These are phyloP conservation scores for Blastomyces gilchristii DNA, from an alignment of 2,329 filamentous ascomycete species.

Conservation along the genomic window DNA sequence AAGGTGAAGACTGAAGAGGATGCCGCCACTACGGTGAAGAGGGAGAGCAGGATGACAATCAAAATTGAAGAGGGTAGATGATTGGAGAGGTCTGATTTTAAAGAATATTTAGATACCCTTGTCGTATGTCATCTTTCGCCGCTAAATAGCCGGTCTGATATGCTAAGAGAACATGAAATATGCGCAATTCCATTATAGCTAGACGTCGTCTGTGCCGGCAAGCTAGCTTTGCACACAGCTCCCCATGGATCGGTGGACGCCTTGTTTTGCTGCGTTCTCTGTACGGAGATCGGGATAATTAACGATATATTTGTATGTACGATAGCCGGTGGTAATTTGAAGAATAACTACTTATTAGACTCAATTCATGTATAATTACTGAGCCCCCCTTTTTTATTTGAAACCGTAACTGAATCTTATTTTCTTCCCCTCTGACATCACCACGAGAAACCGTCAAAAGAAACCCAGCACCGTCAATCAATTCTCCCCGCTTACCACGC, in stretches of 20 bases:
- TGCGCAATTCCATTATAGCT: background rate
- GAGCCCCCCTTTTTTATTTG: background rate
- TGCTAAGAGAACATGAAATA: too few species aligned
- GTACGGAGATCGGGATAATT: background rate
- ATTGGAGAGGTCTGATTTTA: background rate
- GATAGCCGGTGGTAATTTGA: background rate
- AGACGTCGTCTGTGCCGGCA: background rate
- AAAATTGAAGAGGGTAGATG: slow-evolving; percentile 19
- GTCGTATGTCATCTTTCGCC: background rate
- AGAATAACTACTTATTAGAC: background rate
- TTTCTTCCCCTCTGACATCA: background rate
- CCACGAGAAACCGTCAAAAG: background rate
- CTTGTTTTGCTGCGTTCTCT: background rate
- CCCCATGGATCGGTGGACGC: background rate
- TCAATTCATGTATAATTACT: background rate
- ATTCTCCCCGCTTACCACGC: background rate
- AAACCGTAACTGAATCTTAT: background rate
- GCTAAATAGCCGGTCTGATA: background rate
- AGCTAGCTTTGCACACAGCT: background rate
- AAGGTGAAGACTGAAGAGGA: slow-evolving; percentile 18
- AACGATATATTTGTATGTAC: background rate
- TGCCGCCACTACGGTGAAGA: slow-evolving; percentile 10
- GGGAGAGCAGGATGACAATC: slow-evolving; percentile 14
- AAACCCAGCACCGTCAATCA: background rate
- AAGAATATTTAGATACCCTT: background rate